A percentile compares a stretch with the other conserved stretches of the same genome.
phyloP scores from a whole-genome alignment of 805 yeast species.

The Spathaspora gorwiae region DNA sequence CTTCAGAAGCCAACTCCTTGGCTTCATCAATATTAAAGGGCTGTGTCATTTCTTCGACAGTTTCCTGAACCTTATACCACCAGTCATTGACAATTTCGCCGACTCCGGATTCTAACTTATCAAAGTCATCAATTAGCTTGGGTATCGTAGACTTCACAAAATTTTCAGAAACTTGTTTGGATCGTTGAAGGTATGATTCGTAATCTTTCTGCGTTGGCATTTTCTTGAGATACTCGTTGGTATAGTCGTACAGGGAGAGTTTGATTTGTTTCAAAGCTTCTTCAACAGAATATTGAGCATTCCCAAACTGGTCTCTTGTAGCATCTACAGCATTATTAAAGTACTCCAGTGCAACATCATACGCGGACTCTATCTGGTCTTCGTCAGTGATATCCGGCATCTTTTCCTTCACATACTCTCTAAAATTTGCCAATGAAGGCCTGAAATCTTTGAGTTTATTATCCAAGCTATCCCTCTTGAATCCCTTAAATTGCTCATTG shows the following conservation, averaged over 20 bases:
- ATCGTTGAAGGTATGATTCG: conserved; percentile 4
- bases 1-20: not conserved
- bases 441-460: conserved; percentile 15
- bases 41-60: not conserved
- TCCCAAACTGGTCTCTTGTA: conserved; percentile 8
- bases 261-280: conserved; percentile 14
- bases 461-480: conserved; percentile 7
- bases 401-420: conserved; percentile 14
- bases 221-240: conserved; percentile 8
- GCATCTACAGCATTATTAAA: conserved; percentile 16
- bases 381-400: conserved; percentile 7
- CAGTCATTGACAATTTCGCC: conserved; percentile 3
- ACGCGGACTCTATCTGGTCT: conserved; percentile 13
- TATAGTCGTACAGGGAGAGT: conserved; percentile 15
- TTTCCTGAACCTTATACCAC: conserved; percentile 1
- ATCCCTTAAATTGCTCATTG: conserved; percentile 2
- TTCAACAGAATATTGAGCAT: conserved; percentile 9
- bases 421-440: conserved; percentile 15
- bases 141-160: conserved; percentile 8
- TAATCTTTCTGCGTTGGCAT: not conserved
- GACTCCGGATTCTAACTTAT: conserved; percentile 2
- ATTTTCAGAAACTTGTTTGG: conserved; percentile 11
- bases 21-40: not conserved
- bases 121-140: conserved; percentile 7
- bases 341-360: conserved; percentile 14